Conservation (phyloP, 2,329 filamentous ascomycete genomes). For the Ramichloridium luteum region DNA sequence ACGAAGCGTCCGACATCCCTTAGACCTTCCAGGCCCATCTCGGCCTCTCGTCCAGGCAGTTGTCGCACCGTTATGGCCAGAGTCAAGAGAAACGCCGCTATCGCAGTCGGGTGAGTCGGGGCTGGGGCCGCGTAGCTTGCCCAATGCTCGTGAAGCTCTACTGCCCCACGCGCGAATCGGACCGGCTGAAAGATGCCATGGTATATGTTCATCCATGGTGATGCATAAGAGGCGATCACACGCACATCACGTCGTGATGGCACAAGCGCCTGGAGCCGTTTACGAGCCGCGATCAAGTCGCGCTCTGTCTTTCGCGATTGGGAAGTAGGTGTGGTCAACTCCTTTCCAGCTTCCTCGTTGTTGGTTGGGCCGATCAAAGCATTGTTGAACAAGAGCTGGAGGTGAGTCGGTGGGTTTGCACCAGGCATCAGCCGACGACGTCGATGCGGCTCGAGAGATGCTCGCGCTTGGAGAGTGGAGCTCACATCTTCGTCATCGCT, state of each 20-base stretch:
- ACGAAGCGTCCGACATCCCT: slow-evolving; percentile 11
- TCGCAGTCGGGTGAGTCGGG: slow-evolving; percentile 16
- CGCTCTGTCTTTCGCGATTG: neutral
- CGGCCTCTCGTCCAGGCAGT: slow-evolving; percentile 5
- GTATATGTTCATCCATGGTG: slow-evolving; percentile 20
- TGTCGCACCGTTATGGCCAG: slow-evolving; percentile 22
- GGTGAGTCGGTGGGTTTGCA: slow-evolving; percentile 18
- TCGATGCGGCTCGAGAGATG: neutral
- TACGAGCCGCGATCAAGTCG: slow-evolving; percentile 1
- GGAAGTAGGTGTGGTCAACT: slow-evolving; percentile 3
- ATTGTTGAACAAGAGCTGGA: slow-evolving; percentile 23
- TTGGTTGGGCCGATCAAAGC: slow-evolving; percentile 15
- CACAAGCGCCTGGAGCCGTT: slow-evolving; percentile 15
- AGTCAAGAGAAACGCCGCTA: slow-evolving; percentile 20
- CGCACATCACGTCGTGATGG: slow-evolving; percentile 17
- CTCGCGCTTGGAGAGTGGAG: slow-evolving; percentile 1
- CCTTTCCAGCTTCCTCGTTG: slow-evolving; percentile 2
- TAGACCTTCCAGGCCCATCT: slow-evolving; percentile 3
- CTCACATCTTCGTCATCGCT: too few relatives aligned
- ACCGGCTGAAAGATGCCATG: slow-evolving; percentile 17
- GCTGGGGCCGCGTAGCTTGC: too few relatives aligned
- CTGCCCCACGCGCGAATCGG: too few relatives aligned
- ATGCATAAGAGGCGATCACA: slow-evolving; percentile 13
- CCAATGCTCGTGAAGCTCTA: too few relatives aligned
- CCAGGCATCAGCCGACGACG: slow-evolving; percentile 6